Base-by-base conservation (phyloP, 306 rosid genomes). In the Heteromeles arbutifolia region DNA sequence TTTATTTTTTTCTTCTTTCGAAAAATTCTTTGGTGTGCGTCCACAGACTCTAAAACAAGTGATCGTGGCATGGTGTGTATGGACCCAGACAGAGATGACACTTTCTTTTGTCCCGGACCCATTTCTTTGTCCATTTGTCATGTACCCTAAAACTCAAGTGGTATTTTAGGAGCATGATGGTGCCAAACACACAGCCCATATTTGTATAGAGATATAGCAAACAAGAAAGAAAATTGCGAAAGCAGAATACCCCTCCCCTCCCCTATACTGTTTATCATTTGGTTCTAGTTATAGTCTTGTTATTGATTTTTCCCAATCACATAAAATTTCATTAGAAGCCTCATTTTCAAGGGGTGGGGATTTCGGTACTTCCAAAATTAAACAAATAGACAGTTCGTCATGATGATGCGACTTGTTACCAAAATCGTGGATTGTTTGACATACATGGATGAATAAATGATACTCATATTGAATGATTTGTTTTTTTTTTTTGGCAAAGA, bases 41-140 rank as follows among this genome's bases (percentile, higher is more conserved):
- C 54, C 56, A 14, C 22, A 68, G 3, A 18, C 39, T 39, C 3
- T 4, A 68, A 67, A 59, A 71, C 56, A 29, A 48, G 69, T 59
- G 72, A 57, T 66, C 74, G 65, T 68, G 74, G 62, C 74, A 65
- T 21, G 44, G 69, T 57, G 67, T 65, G 44, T 22, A 58, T 59
- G 77, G 56, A 67, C 29, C 70, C 77, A 53, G 69, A 59, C 68
- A 43, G 48, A 79, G 77, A 75, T 80, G 82, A 73, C 86, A 84
- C 83, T 65, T 44, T 77, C 77, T 41, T 22, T 52, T 82, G 91
- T 87, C 88, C 70, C n/a, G 59, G 71, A 19, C 62, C 74, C 70
- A 67, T 63, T 63, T 67, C 61, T 44, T 73, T 73, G 82, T 79
- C 78, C 78, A 67, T 66, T 58, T 72, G 39, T 66, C 64, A 34